Percentiles rank a stretch among this genome's conserved stretches.
These are phyloP conservation scores for Penstemon eatonii DNA, from an alignment of 257 asterid genomes.

Conservation along the genomic window DNA sequence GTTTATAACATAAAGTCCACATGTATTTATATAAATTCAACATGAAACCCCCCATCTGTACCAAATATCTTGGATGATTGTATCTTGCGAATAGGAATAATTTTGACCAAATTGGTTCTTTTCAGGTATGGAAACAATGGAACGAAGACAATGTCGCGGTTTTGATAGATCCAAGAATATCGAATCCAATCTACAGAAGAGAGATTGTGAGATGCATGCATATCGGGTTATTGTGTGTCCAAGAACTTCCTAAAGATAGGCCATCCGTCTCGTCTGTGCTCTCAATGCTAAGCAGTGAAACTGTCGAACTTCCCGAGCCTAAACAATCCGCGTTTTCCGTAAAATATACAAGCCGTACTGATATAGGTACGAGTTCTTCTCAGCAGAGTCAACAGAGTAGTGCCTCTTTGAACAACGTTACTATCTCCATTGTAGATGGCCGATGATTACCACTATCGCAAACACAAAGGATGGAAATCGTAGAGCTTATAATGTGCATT, in stretches of 20 bases:
- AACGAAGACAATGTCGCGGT: conserved; percentile 24
- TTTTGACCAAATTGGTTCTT: too few relatives aligned
- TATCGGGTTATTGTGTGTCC: conserved; percentile 49
- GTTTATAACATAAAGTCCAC: too few relatives aligned
- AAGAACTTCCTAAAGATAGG: conserved; percentile 44
- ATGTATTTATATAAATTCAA: too few relatives aligned
- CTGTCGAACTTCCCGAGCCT: conserved; percentile 41
- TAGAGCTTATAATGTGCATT: neutral
- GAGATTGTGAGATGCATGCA: conserved; percentile 45
- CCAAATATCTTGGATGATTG: too few relatives aligned
- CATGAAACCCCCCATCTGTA: too few relatives aligned
- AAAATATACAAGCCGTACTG: conserved; percentile 20
- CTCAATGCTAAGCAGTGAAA: conserved; percentile 40
- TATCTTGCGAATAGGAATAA: too few relatives aligned
- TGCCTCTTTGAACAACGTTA: conserved; percentile 37
- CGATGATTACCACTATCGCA: conserved; percentile 30
- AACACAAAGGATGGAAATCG: neutral
- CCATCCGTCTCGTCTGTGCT: conserved; percentile 37
- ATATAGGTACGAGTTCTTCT: conserved; percentile 32
- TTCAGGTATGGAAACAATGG: conserved; percentile 55
- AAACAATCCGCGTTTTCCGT: conserved; percentile 35
- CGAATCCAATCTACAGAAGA: conserved; percentile 12
- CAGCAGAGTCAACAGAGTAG: conserved; percentile 35
- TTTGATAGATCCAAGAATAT: conserved; percentile 34
- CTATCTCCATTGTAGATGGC: conserved; percentile 37